Percentiles rank a stretch among this genome's conserved stretches.
Conservation (phyloP, 139 green algal genomes). For the Deuterostichococcus epilithicus region DNA sequence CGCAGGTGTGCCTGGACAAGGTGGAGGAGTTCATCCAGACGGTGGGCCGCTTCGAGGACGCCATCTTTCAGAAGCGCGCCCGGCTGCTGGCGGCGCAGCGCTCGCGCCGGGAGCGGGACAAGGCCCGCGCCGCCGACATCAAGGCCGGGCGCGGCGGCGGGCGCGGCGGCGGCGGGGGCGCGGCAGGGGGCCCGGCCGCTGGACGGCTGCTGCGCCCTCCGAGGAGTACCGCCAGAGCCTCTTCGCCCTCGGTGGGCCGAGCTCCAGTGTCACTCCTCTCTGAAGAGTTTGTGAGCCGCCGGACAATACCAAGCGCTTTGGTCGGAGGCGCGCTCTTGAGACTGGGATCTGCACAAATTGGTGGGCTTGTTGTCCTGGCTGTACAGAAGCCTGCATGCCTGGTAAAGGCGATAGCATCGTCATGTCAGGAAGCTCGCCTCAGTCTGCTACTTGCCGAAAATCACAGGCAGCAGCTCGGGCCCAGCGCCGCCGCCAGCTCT, state of each 20-base stretch:
- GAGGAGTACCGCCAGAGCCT: slow-evolving; percentile 12
- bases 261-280: no score
- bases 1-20: slow-evolving; percentile 65
- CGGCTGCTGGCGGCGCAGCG: slow-evolving; percentile 61
- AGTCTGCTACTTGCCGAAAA: no score
- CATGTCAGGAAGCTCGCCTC: no score
- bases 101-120: slow-evolving; percentile 31
- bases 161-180: background rate
- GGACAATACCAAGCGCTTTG: no score
- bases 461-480: background rate
- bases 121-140: slow-evolving; percentile 1
- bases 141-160: background rate
- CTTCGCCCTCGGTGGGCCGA: background rate
- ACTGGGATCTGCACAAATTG: no score
- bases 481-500: background rate
- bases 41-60: slow-evolving; percentile 81
- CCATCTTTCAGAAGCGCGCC: slow-evolving; percentile 92
- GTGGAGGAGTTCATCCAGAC: slow-evolving; percentile 90
- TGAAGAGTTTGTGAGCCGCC: no score
- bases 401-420: no score
- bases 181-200: slow-evolving; percentile 7
- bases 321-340: no score
- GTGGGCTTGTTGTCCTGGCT: no score
- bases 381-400: no score
- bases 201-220: slow-evolving; percentile 19